Conservation (phyloP, 2,329 filamentous ascomycete genomes). For the Sclerotinia subarctica region DNA sequence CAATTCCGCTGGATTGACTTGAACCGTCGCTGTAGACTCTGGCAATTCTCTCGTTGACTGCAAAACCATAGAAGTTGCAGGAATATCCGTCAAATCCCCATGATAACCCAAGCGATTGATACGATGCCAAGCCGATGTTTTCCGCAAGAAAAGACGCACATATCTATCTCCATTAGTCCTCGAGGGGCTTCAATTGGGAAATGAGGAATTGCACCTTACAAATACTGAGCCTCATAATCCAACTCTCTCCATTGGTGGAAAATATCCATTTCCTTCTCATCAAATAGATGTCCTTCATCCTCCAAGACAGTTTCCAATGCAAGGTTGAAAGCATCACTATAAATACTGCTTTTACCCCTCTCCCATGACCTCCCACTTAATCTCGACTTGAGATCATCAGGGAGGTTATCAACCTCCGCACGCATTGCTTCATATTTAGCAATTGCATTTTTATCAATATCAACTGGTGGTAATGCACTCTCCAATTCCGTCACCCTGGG, state of each 20-base stretch:
- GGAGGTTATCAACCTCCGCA: conserved; percentile 39
- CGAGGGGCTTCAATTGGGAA: neutral
- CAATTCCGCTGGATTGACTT: conserved; percentile 45
- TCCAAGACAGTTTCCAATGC: conserved; percentile 85
- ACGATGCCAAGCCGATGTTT: conserved; percentile 88
- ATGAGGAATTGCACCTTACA: conserved; percentile 54
- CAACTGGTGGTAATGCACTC: conserved; percentile 64
- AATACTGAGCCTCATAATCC: conserved; percentile 82
- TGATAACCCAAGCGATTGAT: conserved; percentile 74
- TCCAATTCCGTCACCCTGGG: conserved; percentile 63
- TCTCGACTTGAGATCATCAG: conserved; percentile 45
- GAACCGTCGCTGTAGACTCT: conserved; percentile 23
- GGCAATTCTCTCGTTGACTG: conserved; percentile 59
- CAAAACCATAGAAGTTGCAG: conserved; percentile 61
- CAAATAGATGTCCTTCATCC: conserved; percentile 85
- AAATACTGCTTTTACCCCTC: conserved; percentile 81
- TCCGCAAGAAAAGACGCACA: conserved; percentile 87
- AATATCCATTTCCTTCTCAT: conserved; percentile 70
- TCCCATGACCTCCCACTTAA: conserved; percentile 63
- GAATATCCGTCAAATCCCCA: conserved; percentile 74
- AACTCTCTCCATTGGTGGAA: conserved; percentile 74
- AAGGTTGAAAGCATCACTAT: conserved; percentile 95
- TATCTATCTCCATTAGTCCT: conserved; percentile 54
- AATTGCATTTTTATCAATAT: conserved; percentile 68
- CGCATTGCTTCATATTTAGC: conserved; percentile 70